These are phyloP conservation scores for Bacterosira constricta DNA, from an alignment of 108 stramenopile genomes.

Conservation along the genomic window DNA sequence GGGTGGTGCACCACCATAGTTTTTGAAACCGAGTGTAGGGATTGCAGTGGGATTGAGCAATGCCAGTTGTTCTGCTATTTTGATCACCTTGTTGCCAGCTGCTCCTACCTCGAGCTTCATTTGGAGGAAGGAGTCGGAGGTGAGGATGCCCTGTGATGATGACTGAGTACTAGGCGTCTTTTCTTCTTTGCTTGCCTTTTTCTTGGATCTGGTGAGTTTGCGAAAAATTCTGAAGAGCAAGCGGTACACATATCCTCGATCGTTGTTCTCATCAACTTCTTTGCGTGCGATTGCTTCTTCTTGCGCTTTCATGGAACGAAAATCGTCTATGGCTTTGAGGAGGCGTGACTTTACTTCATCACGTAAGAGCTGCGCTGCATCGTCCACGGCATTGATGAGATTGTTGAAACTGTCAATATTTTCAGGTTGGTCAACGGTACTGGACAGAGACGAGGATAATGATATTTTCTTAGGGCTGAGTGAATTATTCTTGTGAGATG, in stretches of 20 bases:
- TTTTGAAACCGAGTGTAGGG: slow-evolving; percentile 38
- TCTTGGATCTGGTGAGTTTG: slow-evolving; percentile 27
- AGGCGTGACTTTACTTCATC: slow-evolving; percentile 5
- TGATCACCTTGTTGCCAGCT: slow-evolving; percentile 24
- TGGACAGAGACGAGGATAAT: no score
- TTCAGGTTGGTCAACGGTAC: no score
- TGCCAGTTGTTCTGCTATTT: slow-evolving; percentile 39
- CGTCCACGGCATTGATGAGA: slow-evolving; percentile 11
- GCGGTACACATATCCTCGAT: slow-evolving; percentile 5
- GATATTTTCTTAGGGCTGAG: no score
- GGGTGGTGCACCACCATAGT: slow-evolving; percentile 24
- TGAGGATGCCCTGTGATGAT: slow-evolving; percentile 29
- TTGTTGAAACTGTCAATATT: no score
- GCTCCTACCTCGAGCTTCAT: slow-evolving; percentile 30
- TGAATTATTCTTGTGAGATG: no score
- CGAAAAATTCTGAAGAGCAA: slow-evolving; percentile 19
- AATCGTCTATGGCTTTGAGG: neutral
- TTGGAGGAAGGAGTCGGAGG: slow-evolving; percentile 27
- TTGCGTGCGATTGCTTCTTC: neutral
- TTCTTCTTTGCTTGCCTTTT: neutral
- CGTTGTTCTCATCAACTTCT: neutral
- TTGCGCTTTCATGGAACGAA: neutral
- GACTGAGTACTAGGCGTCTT: no score
- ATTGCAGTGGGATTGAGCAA: slow-evolving; percentile 40
- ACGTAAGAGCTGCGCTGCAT: neutral